A percentile compares a stretch with the other conserved stretches of the same genome.
Evolutionary conservation across 345 rosid species (phyloP).

Genomic region (Trapa incisa): DNA sequence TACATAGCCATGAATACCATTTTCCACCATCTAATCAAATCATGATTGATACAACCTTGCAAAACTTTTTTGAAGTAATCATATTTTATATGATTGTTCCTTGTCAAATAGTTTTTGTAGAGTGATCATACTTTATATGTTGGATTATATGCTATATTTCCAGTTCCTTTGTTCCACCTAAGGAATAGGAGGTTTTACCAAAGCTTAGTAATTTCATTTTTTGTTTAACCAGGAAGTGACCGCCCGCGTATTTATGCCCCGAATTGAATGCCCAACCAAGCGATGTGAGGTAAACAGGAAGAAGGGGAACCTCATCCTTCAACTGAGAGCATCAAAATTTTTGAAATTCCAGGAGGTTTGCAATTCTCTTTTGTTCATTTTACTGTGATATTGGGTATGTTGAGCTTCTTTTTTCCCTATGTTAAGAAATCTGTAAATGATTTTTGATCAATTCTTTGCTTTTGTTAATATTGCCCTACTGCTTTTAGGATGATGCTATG

Average conservation of each 20-base stretch:
- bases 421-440: not conserved
- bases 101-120: not conserved
- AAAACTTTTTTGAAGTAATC: not conserved
- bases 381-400: not conserved
- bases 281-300: constrained; percentile 52
- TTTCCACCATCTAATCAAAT: not conserved
- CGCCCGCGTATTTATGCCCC: constrained; percentile 87
- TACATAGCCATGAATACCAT: not conserved
- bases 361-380: not conserved
- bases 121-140: not conserved
- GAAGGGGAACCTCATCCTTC: constrained; percentile 86
- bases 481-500: not conserved
- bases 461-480: not conserved
- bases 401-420: not conserved
- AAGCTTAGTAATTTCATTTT: constrained; percentile 4
- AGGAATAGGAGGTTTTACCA: not conserved
- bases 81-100: not conserved
- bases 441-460: not conserved
- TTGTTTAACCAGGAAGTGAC: constrained; percentile 62
- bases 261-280: constrained; percentile 71
- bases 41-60: not conserved
- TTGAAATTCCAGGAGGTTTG: constrained; percentile 92
- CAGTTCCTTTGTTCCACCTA: not conserved
- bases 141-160: not conserved
- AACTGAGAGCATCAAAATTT: constrained; percentile 95